These are phyloP conservation scores for Lepidium didymum DNA, from an alignment of 345 rosid species.

Conservation along the genomic window DNA sequence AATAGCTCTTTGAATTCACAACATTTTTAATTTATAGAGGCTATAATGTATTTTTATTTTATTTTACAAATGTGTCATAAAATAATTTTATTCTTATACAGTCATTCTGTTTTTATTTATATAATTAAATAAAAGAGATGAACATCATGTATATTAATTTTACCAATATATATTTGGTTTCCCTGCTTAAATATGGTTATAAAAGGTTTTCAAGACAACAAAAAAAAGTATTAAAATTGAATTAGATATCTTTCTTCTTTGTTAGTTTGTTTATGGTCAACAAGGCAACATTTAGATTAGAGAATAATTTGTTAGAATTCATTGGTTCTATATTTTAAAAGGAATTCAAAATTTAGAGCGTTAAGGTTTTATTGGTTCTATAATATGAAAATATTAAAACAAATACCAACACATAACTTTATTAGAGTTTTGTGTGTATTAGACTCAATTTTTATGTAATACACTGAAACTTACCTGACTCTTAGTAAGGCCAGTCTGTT, in stretches of 20 bases:
- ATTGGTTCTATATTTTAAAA: no score
- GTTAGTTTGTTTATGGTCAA: no score
- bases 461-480: slow-evolving; percentile 47
- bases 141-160: neutral
- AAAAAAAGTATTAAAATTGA: neutral
- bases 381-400: no score
- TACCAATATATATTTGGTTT: neutral
- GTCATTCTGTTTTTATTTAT: neutral
- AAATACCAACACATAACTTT: no score
- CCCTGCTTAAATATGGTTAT: neutral
- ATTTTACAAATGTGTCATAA: no score
- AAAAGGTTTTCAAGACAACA: neutral
- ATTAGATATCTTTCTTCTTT: no score
- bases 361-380: no score
- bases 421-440: no score
- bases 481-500: slow-evolving; percentile 77
- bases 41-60: no score
- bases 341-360: no score
- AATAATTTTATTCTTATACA: neutral
- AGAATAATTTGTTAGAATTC: neutral
- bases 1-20: no score
- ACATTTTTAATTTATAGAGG: no score
- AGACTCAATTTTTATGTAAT: neutral
- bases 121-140: neutral
- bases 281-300: neutral